Conservation (phyloP, 257 asterid genomes). For the Rhazya stricta region DNA sequence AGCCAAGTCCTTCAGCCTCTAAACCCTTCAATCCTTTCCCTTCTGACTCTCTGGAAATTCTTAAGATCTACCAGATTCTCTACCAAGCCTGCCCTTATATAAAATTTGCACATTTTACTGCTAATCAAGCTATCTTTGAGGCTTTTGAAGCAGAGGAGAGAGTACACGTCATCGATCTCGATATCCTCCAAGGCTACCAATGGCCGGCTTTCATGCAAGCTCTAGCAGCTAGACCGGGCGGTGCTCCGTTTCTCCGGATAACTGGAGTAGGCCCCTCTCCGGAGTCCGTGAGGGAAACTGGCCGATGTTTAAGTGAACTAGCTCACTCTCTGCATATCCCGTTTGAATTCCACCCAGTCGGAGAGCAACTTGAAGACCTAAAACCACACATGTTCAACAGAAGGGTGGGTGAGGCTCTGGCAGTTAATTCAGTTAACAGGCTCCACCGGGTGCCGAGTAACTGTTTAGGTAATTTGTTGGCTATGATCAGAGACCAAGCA, state of each 20-base stretch:
- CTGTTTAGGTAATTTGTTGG: slow-evolving; percentile 47
- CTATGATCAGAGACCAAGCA: slow-evolving; percentile 72
- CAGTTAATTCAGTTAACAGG: slow-evolving; percentile 70
- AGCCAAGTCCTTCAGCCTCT: slow-evolving; percentile 40
- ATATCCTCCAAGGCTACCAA: slow-evolving; percentile 81
- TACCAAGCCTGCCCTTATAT: slow-evolving; percentile 89
- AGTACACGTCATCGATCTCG: slow-evolving; percentile 80
- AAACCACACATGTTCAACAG: slow-evolving; percentile 78
- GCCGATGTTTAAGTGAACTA: slow-evolving; percentile 56
- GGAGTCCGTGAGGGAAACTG: slow-evolving; percentile 57
- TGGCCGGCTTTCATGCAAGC: slow-evolving; percentile 98
- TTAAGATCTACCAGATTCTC: slow-evolving; percentile 74
- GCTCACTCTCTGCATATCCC: slow-evolving; percentile 82
- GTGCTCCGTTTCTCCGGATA: slow-evolving; percentile 71
- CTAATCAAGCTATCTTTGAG: slow-evolving; percentile 81
- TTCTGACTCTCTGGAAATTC: slow-evolving; percentile 63
- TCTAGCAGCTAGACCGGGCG: slow-evolving; percentile 73
- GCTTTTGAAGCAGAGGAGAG: slow-evolving; percentile 69
- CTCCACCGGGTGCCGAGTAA: slow-evolving; percentile 61
- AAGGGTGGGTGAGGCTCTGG: slow-evolving; percentile 79
- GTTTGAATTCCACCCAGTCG: slow-evolving; percentile 70
- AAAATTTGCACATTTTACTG: slow-evolving; percentile 83
- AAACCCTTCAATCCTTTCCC: slow-evolving; percentile 65
- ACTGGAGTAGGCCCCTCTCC: slow-evolving; percentile 78
- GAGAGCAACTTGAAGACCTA: slow-evolving; percentile 63